These are phyloP conservation scores for Neofusicoccum ribis DNA, from an alignment of 2,329 filamentous ascomycete genomes.

Conservation along the genomic window DNA sequence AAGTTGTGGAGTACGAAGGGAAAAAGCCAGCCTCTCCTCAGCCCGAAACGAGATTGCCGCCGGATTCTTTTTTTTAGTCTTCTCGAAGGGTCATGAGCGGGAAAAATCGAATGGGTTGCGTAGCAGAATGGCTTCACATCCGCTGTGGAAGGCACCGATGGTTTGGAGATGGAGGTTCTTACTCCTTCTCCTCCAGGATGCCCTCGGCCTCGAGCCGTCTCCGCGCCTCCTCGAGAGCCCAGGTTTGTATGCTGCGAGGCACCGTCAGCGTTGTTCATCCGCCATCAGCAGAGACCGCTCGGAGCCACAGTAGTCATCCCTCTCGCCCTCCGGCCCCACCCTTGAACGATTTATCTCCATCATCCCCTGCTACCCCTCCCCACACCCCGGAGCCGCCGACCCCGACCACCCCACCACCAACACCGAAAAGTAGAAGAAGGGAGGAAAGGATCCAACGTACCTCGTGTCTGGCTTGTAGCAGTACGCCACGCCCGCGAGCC, in stretches of 20 bases:
- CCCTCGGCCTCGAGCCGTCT: conserved; percentile 94
- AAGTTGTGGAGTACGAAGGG: not conserved
- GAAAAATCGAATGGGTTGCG: not conserved
- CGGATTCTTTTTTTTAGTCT: not conserved
- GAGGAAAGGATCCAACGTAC: conserved; percentile 60
- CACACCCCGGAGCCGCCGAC: not conserved
- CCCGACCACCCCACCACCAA: conserved; percentile 16
- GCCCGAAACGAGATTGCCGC: conserved; percentile 10
- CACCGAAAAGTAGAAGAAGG: not conserved
- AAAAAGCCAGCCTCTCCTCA: conserved; percentile 8
- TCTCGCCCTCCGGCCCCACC: too few species aligned
- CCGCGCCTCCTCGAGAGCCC: conserved; percentile 95
- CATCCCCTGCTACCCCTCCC: not conserved
- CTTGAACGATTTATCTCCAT: not conserved
- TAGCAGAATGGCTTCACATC: not conserved
- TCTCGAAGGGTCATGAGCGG: not conserved
- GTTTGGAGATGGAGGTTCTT: not conserved
- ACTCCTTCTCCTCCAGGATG: conserved; percentile 69
- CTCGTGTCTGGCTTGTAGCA: conserved; percentile 98
- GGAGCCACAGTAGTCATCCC: not conserved
- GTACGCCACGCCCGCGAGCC: conserved; percentile 75
- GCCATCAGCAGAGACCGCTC: not conserved
- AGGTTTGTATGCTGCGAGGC: conserved; percentile 85
- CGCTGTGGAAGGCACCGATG: not conserved
- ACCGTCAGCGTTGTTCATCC: not conserved